Percentiles rank a stretch among this genome's conserved stretches.
Evolutionary conservation across 2,329 filamentous ascomycete species (phyloP).

Genomic region (Penicillium fuscoglaucum): DNA sequence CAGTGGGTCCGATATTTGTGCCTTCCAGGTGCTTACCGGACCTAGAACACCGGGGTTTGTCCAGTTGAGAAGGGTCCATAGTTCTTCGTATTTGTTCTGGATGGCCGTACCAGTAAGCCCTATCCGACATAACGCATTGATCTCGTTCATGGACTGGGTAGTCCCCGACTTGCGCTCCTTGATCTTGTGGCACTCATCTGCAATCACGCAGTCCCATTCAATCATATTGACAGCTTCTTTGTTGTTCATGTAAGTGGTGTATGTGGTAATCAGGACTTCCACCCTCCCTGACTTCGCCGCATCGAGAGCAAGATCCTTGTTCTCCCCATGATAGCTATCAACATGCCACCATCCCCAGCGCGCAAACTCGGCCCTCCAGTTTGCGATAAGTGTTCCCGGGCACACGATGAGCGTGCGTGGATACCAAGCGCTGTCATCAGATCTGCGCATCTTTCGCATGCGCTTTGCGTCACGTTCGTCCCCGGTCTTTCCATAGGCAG

Average conservation of each 20-base stretch:
- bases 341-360: slow-evolving; percentile 97
- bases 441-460: slow-evolving; percentile 79
- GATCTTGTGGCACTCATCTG: slow-evolving; percentile 88
- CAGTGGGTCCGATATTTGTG: slow-evolving; percentile 74
- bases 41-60: slow-evolving; percentile 77
- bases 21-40: slow-evolving; percentile 72
- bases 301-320: slow-evolving; percentile 68
- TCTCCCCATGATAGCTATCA: slow-evolving; percentile 75
- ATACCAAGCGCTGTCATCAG: slow-evolving; percentile 67
- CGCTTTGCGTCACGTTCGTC: slow-evolving; percentile 82
- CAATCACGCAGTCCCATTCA: slow-evolving; percentile 90
- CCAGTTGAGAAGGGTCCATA: slow-evolving; percentile 97
- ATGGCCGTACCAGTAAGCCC: slow-evolving; percentile 94
- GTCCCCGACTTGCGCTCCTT: slow-evolving; percentile 77
- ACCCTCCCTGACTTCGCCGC: slow-evolving; percentile 73
- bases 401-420: slow-evolving; percentile 82
- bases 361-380: slow-evolving; percentile 83
- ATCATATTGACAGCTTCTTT: slow-evolving; percentile 77
- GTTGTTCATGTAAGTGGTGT: slow-evolving; percentile 79
- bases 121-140: slow-evolving; percentile 90
- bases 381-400: slow-evolving; percentile 81
- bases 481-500: slow-evolving; percentile 89
- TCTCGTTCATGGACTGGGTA: slow-evolving; percentile 81
- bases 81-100: slow-evolving; percentile 95
- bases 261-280: slow-evolving; percentile 94